phyloP scores from a whole-genome alignment of 176 grass and related monocot species.

The Phragmites australis region DNA sequence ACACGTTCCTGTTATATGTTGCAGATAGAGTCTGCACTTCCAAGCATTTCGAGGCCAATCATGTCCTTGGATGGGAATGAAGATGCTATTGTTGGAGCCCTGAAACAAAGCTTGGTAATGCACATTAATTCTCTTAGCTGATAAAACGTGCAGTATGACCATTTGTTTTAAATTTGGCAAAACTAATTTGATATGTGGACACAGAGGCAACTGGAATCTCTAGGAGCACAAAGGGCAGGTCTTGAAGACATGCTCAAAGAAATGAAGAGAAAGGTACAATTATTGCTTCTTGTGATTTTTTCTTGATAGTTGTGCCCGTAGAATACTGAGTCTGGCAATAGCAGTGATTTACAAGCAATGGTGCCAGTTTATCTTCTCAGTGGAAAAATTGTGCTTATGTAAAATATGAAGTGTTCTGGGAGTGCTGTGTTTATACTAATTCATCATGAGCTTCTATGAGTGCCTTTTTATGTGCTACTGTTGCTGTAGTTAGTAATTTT shows the following conservation, averaged over 20 bases:
- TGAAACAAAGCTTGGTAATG: constrained; percentile 98
- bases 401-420: constrained; percentile 11
- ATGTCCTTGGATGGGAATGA: constrained; percentile 99
- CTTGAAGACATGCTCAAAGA: constrained; percentile 99
- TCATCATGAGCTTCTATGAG: constrained; percentile 16
- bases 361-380: neutral
- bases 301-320: neutral
- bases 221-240: constrained; percentile 92
- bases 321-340: neutral
- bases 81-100: constrained; percentile 93
- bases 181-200: constrained; percentile 21
- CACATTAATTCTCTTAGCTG: constrained; percentile 28
- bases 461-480: constrained; percentile 6
- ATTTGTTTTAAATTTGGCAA: constrained; percentile 32
- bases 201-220: constrained; percentile 95
- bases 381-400: neutral
- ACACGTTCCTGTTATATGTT: constrained; percentile 35
- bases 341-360: neutral
- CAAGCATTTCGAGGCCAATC: constrained; percentile 96
- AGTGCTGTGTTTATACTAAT: constrained; percentile 14
- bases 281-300: neutral
- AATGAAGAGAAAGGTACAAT: constrained; percentile 93
- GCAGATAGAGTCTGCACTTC: constrained; percentile 98
- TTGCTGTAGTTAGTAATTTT: constrained; percentile 30
- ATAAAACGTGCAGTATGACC: neutral